phyloP scores from a whole-genome alignment of 2,329 filamentous ascomycete species.

The Chaetomiaceae sp. region DNA sequence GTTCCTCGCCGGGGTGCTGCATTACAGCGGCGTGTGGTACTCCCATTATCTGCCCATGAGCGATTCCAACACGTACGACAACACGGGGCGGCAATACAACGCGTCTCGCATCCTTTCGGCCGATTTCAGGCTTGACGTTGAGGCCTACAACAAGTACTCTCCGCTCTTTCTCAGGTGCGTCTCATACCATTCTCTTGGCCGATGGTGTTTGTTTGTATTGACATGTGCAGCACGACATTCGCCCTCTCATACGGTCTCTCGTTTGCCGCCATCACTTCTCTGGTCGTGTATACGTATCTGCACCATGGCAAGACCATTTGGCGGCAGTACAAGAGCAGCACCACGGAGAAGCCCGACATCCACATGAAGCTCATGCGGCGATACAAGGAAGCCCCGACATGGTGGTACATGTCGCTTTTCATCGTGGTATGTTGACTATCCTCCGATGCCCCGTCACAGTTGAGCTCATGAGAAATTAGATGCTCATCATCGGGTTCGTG shows the following conservation, averaged over 20 bases:
- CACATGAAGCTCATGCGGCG: conserved; percentile 60
- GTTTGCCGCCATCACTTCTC: conserved; percentile 63
- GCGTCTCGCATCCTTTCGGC: conserved; percentile 56
- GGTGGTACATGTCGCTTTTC: conserved; percentile 59
- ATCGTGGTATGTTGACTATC: conserved; percentile 37
- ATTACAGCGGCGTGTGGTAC: conserved; percentile 63
- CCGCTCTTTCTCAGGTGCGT: conserved; percentile 55
- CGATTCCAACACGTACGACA: conserved; percentile 65
- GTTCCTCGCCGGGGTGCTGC: conserved; percentile 51
- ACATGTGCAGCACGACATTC: conserved; percentile 56
- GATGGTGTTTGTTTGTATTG: neutral
- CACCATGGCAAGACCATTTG: conserved; percentile 63
- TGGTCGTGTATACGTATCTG: conserved; percentile 62
- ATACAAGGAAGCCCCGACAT: conserved; percentile 56
- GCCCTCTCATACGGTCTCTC: conserved; percentile 63
- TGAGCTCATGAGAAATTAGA: conserved; percentile 27
- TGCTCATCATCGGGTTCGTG: conserved; percentile 48
- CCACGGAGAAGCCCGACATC: conserved; percentile 54
- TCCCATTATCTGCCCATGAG: conserved; percentile 61
- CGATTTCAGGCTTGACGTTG: conserved; percentile 55
- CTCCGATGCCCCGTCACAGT: conserved; percentile 8
- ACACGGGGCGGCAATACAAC: conserved; percentile 59
- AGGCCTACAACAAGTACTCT: conserved; percentile 61
- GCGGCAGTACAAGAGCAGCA: conserved; percentile 54
- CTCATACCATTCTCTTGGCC: too few species aligned